Evolutionary conservation across 345 rosid genomes (phyloP).

Genomic region (Salix caprea): DNA sequence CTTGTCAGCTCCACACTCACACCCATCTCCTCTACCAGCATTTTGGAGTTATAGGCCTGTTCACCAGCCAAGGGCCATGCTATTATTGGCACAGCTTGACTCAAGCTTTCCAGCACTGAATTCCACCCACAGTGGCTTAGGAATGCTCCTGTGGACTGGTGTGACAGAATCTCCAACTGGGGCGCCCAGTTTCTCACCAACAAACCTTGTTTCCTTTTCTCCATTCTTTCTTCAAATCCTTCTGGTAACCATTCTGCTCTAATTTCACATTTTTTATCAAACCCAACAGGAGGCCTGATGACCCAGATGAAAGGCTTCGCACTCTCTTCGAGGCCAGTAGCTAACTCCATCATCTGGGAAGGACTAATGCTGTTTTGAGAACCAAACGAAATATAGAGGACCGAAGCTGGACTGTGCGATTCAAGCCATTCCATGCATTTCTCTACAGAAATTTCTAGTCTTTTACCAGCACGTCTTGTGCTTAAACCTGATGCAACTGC

Average conservation of each 20-base stretch:
- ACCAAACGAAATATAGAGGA: slow-evolving; percentile 47
- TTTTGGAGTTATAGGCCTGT: slow-evolving; percentile 42
- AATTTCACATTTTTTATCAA: slow-evolving; percentile 33
- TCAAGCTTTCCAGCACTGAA: slow-evolving; percentile 48
- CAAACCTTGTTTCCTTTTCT: slow-evolving; percentile 21
- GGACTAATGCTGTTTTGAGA: slow-evolving; percentile 43
- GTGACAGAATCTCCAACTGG: slow-evolving; percentile 46
- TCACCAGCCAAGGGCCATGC: slow-evolving; percentile 60
- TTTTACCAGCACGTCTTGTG: slow-evolving; percentile 20
- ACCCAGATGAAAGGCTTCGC: slow-evolving; percentile 48
- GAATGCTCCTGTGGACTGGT: slow-evolving; percentile 41
- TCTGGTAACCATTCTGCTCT: slow-evolving; percentile 44
- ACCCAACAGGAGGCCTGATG: slow-evolving; percentile 45
- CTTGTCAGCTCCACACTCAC: slow-evolving; percentile 44
- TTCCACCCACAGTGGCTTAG: slow-evolving; percentile 62
- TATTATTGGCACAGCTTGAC: slow-evolving; percentile 46
- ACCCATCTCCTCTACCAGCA: slow-evolving; percentile 53
- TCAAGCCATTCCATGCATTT: slow-evolving; percentile 41
- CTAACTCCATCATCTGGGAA: slow-evolving; percentile 45
- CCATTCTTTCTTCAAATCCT: slow-evolving; percentile 36
- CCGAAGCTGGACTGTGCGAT: slow-evolving; percentile 23
- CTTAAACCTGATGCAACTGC: not conserved
- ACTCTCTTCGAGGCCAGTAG: slow-evolving; percentile 40
- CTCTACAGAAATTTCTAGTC: slow-evolving; percentile 27
- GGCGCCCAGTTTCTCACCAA: slow-evolving; percentile 50